Conservation (phyloP, 768 basidiomycete genomes). For the Saitozyma sp. region DNA sequence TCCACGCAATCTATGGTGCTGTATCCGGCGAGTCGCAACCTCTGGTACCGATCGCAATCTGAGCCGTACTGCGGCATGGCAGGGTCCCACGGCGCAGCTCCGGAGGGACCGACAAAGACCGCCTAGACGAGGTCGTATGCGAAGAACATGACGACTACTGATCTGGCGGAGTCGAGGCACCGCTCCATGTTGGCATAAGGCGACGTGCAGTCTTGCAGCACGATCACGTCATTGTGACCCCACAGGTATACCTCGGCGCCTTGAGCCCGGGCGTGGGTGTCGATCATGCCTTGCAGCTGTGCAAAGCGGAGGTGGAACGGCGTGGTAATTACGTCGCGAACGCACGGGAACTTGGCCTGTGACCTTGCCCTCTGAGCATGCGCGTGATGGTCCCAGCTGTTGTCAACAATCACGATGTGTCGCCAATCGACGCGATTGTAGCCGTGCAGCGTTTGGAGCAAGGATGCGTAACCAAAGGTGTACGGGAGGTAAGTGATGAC, state of each 20-base stretch:
- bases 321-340: constrained; percentile 7
- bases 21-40: constrained; percentile 16
- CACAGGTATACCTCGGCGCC: constrained; percentile 11
- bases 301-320: constrained; percentile 19
- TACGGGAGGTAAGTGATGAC: constrained; percentile 19
- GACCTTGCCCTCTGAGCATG: not conserved
- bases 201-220: not conserved
- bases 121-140: constrained; percentile 12
- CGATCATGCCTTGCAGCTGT: constrained; percentile 17
- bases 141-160: constrained; percentile 19
- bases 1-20: not conserved
- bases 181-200: constrained; percentile 5
- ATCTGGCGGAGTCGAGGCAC: constrained; percentile 2
- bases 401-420: constrained; percentile 20
- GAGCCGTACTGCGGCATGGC: constrained; percentile 19
- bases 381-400: constrained; percentile 18
- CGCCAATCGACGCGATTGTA: constrained; percentile 11
- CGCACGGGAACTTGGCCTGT: not conserved
- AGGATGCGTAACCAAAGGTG: constrained; percentile 17
- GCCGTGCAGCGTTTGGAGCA: constrained; percentile 15
- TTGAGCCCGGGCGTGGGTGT: not conserved
- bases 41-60: constrained; percentile 19
- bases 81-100: constrained; percentile 15
- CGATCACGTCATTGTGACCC: constrained; percentile 16
- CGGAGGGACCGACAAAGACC: constrained; percentile 4